Evolutionary conservation across 2,329 filamentous ascomycete genomes (phyloP), one percentile per base, ranked within the genome.

Genomic region (Epichloe scottii): DNA sequence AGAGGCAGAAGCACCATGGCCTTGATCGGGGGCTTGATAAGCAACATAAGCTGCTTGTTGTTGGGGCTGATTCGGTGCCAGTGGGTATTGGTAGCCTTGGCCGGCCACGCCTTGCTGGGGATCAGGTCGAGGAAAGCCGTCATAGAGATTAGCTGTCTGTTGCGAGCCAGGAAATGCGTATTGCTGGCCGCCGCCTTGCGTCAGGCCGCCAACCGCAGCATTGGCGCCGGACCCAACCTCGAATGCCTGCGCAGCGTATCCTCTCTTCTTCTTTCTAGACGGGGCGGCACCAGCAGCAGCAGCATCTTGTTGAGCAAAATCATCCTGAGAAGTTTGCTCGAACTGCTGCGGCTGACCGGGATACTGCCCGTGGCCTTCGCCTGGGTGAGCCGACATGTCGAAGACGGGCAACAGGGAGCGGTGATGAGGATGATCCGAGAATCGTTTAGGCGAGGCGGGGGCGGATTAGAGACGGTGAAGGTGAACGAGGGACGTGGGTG

Each of bases 191-290:
- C 58, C 66, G 41, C 60, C 66, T 34, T 59, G 68, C 35, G 62
- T 50, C 58, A 72, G 72, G 51, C 76, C 79, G 37, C 73, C 79
- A 49, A 66, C 67, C 51, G 66, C 71, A 50, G 85, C 82, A 76
- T 97, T 97, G 63, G 87, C 87, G 61, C 91, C 93, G 48, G 80
- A 78, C 48, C 87, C 89, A 61, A 97, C 93, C 53, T 95, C 91
- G 68, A 95, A 98, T 44, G 91, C 91, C 68, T 94, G 87, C 52
- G 88, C 88, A 50, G 93, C 93, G 73, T 97, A 97, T 52, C 87
- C 85, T 74, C 89, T 81, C 79, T 95, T 95, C 81, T 95, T 96
- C 74, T 89, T 89, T 68, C 79, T 83, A 56, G 72, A 76, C 45
- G 73, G 72, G 42, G 74, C 74, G 37, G 68, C 62, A 41, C 57